Evolutionary conservation across 1,284 basidiomycete genomes (phyloP).

Genomic region (Pascua guehoae): DNA sequence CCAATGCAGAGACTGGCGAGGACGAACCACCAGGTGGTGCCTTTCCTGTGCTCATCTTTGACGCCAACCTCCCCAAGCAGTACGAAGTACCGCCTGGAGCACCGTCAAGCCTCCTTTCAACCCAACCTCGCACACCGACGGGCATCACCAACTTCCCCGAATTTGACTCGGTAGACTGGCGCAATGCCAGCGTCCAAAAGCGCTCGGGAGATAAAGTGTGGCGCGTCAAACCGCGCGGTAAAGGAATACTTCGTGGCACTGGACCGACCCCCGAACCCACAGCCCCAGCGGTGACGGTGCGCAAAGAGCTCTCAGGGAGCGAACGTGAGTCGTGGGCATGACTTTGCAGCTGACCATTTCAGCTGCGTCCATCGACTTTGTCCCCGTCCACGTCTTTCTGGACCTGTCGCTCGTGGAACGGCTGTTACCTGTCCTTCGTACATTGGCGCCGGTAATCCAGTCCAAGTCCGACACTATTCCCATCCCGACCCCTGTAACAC

Average conservation of each 20-base stretch:
- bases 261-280: slow-evolving; percentile 11
- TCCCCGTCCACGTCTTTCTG: slow-evolving; percentile 67
- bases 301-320: slow-evolving; percentile 14
- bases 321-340: slow-evolving; percentile 17
- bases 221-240: slow-evolving; percentile 33
- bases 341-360: slow-evolving; percentile 4
- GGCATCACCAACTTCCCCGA: slow-evolving; percentile 28
- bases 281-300: slow-evolving; percentile 21
- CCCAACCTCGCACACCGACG: slow-evolving; percentile 4
- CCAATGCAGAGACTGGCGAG: slow-evolving; percentile 13
- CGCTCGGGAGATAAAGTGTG: slow-evolving; percentile 37
- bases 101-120: slow-evolving; percentile 12
- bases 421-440: slow-evolving; percentile 39
- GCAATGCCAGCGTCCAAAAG: slow-evolving; percentile 32
- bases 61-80: slow-evolving; percentile 39
- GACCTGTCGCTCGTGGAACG: slow-evolving; percentile 60
- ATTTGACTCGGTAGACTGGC: slow-evolving; percentile 46
- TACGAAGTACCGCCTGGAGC: slow-evolving; percentile 32
- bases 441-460: slow-evolving; percentile 31
- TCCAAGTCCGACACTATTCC: background rate
- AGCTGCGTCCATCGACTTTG: slow-evolving; percentile 43
- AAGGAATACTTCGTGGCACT: slow-evolving; percentile 31
- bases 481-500: too few species aligned
- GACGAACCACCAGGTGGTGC: slow-evolving; percentile 36
- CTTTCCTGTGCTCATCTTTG: slow-evolving; percentile 47